Evolutionary conservation across 1,284 basidiomycete species (phyloP).

Genomic region (Ceratobasidium sp.): DNA sequence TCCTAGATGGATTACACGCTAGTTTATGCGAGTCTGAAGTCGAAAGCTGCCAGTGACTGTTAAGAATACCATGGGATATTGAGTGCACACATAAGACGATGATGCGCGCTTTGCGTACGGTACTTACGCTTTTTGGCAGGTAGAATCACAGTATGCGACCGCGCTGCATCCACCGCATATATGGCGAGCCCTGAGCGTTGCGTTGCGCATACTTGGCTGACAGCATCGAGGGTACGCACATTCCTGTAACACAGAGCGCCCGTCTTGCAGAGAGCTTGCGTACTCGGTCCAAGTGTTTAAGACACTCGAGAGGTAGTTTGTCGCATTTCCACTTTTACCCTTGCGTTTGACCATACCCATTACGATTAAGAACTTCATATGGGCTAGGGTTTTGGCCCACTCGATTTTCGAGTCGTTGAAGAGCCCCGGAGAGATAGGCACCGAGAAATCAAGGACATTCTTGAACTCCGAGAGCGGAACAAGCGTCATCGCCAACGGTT

Average conservation of each 20-base stretch:
- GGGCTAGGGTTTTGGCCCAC: not conserved
- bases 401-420: not conserved
- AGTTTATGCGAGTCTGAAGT: too few species aligned
- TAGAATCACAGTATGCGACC: not conserved
- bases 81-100: too few species aligned
- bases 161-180: not conserved
- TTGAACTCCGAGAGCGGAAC: not conserved
- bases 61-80: too few species aligned
- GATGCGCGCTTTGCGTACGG: too few species aligned
- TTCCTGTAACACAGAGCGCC: not conserved
- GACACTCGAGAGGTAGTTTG: too few species aligned
- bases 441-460: not conserved
- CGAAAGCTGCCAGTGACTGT: too few species aligned
- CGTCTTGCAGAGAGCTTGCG: not conserved
- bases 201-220: not conserved
- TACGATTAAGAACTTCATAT: not conserved
- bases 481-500: not conserved
- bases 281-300: not conserved
- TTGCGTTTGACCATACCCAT: not conserved
- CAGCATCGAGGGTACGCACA: slow-evolving; percentile 19
- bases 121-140: slow-evolving; percentile 15
- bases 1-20: too few species aligned
- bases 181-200: not conserved
- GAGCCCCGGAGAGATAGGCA: not conserved
- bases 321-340: not conserved